Evolutionary conservation across 345 rosid genomes (phyloP).

Genomic region (Melastoma malabathricum): DNA sequence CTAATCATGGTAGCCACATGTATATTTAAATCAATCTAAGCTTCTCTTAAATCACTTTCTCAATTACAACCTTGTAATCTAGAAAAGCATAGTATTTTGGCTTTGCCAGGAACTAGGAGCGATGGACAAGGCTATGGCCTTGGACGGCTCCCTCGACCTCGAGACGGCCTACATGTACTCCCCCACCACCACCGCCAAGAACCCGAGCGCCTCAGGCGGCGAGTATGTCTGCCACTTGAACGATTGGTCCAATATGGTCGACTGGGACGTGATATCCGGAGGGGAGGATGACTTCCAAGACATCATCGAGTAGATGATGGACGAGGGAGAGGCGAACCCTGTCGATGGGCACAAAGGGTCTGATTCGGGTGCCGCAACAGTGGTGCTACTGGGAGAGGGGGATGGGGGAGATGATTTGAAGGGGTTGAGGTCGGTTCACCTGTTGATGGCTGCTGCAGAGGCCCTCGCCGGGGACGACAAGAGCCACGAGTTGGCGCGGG

Average conservation of each 20-base stretch:
- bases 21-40: no score
- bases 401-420: conserved; percentile 37
- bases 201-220: conserved; percentile 23
- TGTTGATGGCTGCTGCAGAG: conserved; percentile 85
- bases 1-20: no score
- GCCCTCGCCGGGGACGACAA: conserved; percentile 45
- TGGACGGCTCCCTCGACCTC: no score
- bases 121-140: no score
- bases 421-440: conserved; percentile 73
- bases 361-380: conserved; percentile 1
- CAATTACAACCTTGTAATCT: no score
- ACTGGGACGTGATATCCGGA: conserved; percentile 48
- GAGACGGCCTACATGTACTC: no score
- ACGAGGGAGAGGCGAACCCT: neutral
- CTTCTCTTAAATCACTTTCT: no score
- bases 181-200: conserved; percentile 17
- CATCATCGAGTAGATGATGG: conserved; percentile 51
- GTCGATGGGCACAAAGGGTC: conserved; percentile 13
- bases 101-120: no score
- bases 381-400: conserved; percentile 7
- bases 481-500: conserved; percentile 61
- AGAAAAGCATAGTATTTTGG: no score
- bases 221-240: conserved; percentile 33
- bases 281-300: conserved; percentile 37
- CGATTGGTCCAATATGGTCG: conserved; percentile 53